Evolutionary conservation across 495 filamentous ascomycete species (phyloP).

Genomic region (Penicillium mononematosum): DNA sequence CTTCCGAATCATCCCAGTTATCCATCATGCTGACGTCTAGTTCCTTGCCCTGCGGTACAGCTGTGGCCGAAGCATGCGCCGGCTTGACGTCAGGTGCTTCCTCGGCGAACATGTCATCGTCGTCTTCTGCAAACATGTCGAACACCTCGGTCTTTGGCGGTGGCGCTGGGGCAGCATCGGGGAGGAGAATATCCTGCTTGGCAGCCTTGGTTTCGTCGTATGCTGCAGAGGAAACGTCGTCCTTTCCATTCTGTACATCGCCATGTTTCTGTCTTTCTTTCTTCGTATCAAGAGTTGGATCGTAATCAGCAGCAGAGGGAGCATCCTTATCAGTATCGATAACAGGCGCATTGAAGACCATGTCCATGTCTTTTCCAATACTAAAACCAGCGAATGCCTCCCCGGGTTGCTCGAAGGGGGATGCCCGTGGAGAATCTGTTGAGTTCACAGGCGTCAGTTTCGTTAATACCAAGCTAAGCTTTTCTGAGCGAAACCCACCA

Average conservation of each 20-base stretch:
- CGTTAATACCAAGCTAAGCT: neutral
- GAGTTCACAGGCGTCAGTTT: conserved; percentile 6
- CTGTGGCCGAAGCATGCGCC: conserved; percentile 42
- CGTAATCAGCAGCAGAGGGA: conserved; percentile 92
- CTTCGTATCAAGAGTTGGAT: conserved; percentile 88
- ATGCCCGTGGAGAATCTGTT: conserved; percentile 30
- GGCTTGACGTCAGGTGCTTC: conserved; percentile 48
- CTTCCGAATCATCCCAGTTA: conserved; percentile 90
- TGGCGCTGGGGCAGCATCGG: conserved; percentile 37
- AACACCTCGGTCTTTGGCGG: conserved; percentile 58
- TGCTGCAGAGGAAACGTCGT: conserved; percentile 55
- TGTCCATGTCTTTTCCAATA: conserved; percentile 60
- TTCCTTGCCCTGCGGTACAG: conserved; percentile 59
- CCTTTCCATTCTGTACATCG: conserved; percentile 51
- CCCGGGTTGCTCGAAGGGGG: conserved; percentile 48
- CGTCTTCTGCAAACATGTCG: conserved; percentile 96
- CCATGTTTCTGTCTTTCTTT: conserved; percentile 77
- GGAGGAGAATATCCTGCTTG: conserved; percentile 57
- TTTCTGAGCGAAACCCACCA: conserved; percentile 23
- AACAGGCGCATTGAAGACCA: conserved; percentile 54
- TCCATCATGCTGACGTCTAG: conserved; percentile 82
- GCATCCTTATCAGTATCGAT: conserved; percentile 64
- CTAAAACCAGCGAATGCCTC: conserved; percentile 56
- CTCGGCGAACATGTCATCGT: conserved; percentile 85
- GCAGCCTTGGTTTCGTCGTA: conserved; percentile 61